Base-by-base conservation (phyloP, 2,329 filamentous ascomycete species). In the Colletotrichum aenigma region DNA sequence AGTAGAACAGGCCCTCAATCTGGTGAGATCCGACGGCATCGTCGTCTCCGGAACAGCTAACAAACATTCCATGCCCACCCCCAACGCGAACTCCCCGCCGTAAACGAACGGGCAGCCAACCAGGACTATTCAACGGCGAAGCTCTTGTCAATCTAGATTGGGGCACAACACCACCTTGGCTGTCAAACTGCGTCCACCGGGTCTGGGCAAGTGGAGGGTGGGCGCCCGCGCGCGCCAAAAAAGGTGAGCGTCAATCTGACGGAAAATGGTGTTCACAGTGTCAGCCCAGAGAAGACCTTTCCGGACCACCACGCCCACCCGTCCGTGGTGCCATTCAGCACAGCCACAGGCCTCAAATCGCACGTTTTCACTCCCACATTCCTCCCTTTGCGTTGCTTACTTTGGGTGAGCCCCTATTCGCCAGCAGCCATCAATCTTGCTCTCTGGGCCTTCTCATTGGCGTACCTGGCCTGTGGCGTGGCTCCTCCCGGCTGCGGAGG, bases 281-380 rank as follows among this genome's bases (percentile, higher is more conserved):
- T 48, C 36, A 70, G 56, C 36, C 36, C 36, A 70, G 67, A 26
- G 34, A 52, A 70, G 36, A 38, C 67, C 67, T 26, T 67, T 72
- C 69, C 70, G 56, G 70, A 64, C 68, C 71, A 69, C 70, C 38
- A 70, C 38, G 66, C 24, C 30, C 66, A 65, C 66, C 68, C 32
- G 69, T 43, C n/a, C 74, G 77, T 77, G 77, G 75, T 78, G 77
- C 76, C 73, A 78, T 78, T 78, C 58, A 70, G 74, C 77, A 78
- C 77, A 77, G 77, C 77, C 77, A 78, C 77, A 78, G 67, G 61
- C 26, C 36, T 28, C 65, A 28, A 75, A 78, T 78, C 67, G 74
- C 69, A 76, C 70, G 77, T 70, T 77, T 28, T 67, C 66, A 61
- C 34, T 77, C 38, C 64, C 70, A 68, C 64, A 70, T 68, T 60